These are phyloP conservation scores for Thozetella sp. DNA, from an alignment of 495 filamentous ascomycete genomes.

Conservation along the genomic window DNA sequence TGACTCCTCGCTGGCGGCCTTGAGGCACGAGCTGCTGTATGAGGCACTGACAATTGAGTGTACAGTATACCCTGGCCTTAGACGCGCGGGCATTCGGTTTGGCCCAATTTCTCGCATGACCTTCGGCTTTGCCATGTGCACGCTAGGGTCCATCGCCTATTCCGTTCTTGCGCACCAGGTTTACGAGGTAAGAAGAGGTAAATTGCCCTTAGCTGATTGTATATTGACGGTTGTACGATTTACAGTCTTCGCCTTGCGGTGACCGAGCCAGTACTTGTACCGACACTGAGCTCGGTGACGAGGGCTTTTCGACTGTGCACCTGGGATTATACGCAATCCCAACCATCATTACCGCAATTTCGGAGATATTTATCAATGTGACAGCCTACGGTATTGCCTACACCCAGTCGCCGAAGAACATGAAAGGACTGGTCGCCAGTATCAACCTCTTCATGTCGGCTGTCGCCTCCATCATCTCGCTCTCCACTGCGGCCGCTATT, in stretches of 20 bases:
- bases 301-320: conserved; percentile 38
- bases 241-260: conserved; percentile 45
- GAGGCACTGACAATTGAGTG: no score
- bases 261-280: conserved; percentile 40
- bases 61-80: conserved; percentile 65
- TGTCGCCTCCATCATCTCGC: conserved; percentile 57
- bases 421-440: conserved; percentile 65
- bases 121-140: conserved; percentile 68
- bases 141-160: conserved; percentile 60
- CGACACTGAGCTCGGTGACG: conserved; percentile 28
- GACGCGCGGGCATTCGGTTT: conserved; percentile 62
- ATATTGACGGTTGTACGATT: neutral
- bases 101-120: conserved; percentile 73
- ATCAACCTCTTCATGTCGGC: conserved; percentile 60
- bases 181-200: conserved; percentile 38
- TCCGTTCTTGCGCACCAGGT: conserved; percentile 74
- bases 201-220: neutral
- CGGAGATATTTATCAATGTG: conserved; percentile 70
- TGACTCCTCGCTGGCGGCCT: no score
- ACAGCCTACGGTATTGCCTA: conserved; percentile 74
- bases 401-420: conserved; percentile 65
- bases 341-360: conserved; percentile 54
- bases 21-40: no score
- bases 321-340: conserved; percentile 44
- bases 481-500: conserved; percentile 57